These are phyloP conservation scores for Polychaeton citri DNA, from an alignment of 2,329 filamentous ascomycete species.

Conservation along the genomic window DNA sequence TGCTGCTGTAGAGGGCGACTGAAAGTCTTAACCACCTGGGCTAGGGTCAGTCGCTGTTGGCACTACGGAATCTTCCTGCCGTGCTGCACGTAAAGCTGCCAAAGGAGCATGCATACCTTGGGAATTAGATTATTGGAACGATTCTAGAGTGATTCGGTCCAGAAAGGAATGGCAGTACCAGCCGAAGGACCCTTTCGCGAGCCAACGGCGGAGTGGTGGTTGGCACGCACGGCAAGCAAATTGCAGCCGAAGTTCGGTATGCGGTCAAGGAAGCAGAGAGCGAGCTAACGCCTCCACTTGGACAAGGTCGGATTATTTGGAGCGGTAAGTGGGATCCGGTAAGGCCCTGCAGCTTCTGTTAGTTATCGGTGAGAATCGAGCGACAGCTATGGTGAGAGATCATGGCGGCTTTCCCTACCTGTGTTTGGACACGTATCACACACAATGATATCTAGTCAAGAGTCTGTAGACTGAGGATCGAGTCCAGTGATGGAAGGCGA, in stretches of 20 bases:
- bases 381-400: background rate
- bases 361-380: background rate
- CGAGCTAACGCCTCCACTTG: constrained; percentile 41
- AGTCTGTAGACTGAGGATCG: no score
- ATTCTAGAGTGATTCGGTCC: constrained; percentile 9
- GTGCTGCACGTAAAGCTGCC: constrained; percentile 11
- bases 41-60: background rate
- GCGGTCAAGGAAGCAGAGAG: constrained; percentile 28
- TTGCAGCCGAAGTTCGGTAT: background rate
- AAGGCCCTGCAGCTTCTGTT: background rate
- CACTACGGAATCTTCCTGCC: background rate
- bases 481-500: no score
- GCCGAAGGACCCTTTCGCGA: constrained; percentile 13
- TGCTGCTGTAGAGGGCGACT: background rate
- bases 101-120: constrained; percentile 27
- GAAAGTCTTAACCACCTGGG: constrained; percentile 5
- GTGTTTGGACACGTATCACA: no score
- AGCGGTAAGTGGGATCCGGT: background rate
- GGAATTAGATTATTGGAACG: constrained; percentile 34
- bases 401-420: no score
- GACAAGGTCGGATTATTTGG: constrained; percentile 12
- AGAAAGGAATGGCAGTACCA: no score
- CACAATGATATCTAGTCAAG: no score
- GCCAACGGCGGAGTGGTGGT: constrained; percentile 21
- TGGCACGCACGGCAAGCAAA: constrained; percentile 7